These are phyloP conservation scores for Biscogniauxia mediterranea DNA, from an alignment of 2,329 filamentous ascomycete species.

Conservation along the genomic window DNA sequence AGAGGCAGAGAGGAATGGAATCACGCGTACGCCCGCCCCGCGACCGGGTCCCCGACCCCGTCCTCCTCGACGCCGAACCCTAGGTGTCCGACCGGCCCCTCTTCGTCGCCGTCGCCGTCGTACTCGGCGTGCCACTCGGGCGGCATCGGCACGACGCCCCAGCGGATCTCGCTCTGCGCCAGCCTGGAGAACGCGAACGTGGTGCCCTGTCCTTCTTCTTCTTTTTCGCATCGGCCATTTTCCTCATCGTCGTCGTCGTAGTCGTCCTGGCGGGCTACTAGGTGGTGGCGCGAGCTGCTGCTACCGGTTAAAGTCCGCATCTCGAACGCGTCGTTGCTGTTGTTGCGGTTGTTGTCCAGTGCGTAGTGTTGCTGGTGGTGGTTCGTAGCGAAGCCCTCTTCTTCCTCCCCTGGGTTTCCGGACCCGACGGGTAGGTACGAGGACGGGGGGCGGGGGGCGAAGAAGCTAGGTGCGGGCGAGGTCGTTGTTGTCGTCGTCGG, in stretches of 20 bases:
- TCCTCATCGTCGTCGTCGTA: constrained; percentile 1
- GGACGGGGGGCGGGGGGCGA: neutral
- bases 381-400: no score
- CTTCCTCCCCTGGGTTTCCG: no score
- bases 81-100: constrained; percentile 13
- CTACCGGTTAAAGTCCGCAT: neutral
- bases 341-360: no score
- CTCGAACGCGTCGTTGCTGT: neutral
- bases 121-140: constrained; percentile 17
- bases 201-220: neutral
- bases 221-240: neutral
- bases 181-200: constrained; percentile 14
- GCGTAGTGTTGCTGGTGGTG: no score
- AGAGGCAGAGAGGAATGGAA: no score
- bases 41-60: constrained; percentile 11
- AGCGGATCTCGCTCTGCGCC: constrained; percentile 19
- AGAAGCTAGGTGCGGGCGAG: neutral
- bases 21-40: constrained; percentile 18
- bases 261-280: neutral
- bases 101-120: constrained; percentile 1
- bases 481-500: neutral
- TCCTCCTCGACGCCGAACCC: constrained; percentile 23
- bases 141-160: constrained; percentile 23
- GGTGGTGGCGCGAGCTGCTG: neutral
- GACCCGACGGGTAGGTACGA: neutral